Percentiles rank a stretch among this genome's conserved stretches.
phyloP scores from a whole-genome alignment of 2,329 filamentous ascomycete species.

The Fusarium redolens region DNA sequence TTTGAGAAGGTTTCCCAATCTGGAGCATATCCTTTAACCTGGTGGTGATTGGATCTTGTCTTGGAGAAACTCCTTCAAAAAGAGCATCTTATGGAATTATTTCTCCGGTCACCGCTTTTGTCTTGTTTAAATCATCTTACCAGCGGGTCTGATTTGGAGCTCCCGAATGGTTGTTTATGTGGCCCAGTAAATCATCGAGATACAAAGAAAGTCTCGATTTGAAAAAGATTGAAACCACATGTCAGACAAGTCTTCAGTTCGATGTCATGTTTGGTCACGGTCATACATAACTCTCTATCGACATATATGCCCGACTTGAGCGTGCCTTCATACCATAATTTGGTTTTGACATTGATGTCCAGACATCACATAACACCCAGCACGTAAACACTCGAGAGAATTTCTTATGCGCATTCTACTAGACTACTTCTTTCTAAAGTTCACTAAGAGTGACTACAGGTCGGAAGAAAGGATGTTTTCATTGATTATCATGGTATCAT shows the following conservation, averaged over 20 bases:
- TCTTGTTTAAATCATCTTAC: not conserved
- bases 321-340: not conserved
- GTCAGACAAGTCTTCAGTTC: not conserved
- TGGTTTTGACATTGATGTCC: too few relatives aligned
- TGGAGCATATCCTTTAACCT: not conserved
- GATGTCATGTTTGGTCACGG: accelerated
- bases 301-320: accelerated
- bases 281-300: too few relatives aligned
- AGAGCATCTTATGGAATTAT: not conserved
- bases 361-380: not conserved
- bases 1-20: constrained; percentile 20
- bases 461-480: not conserved
- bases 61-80: not conserved
- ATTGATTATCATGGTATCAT: too few relatives aligned
- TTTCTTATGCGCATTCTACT: not conserved
- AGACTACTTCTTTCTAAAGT: not conserved
- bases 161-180: not conserved
- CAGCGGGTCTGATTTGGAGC: accelerated
- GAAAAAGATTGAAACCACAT: too few relatives aligned
- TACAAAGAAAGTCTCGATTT: not conserved
- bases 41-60: not conserved
- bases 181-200: not conserved
- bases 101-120: not conserved
- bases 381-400: too few relatives aligned
- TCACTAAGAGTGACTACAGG: not conserved